Evolutionary conservation across 1,139 yeast genomes (phyloP), one percentile per base, ranked within the genome.

Genomic region (Debaryomyces singareniensis): DNA sequence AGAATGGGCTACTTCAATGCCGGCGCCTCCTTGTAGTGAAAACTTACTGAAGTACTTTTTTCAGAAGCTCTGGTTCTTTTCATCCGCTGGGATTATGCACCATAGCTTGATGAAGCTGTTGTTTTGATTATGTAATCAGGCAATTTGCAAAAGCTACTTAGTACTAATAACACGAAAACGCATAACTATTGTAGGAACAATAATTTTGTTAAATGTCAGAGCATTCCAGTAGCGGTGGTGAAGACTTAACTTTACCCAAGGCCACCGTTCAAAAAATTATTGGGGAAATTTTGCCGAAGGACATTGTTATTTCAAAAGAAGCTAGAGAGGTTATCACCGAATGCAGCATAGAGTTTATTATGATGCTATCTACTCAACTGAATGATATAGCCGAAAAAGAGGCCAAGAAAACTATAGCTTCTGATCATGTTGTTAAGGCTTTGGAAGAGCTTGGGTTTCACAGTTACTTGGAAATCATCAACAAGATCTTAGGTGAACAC

Each of bases 371-470:
- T 9, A 84, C 95, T 3, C 95, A 87, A 56, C 83, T 93, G 37
- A 89, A 93, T 49, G 98, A 93, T 42, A 86, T 91, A 42, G 97
- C 98, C 1, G 98, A 91, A 49, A 83, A 83, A 47, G 98, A 91
- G 51, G 81, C 95, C 30, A 91, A 91, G 56, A 93, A 91, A 58
- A 91, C 99, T 5, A 91, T 91, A 31, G 95, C 96, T 1, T 82
- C 95, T 2, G 98, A 91, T 51, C 99, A 91, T 54, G 97, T 91
- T 28, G 74, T 91, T 37, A 83, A 81, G 50, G 97, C 98, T 1
- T 65, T 91, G 30, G 81, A 78, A 40, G 95, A 85, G 45, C 67
- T 91, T 38, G 99, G 95, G 26, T 91, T 87, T 55, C 73, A 71
- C 32, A 87, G 83, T 39, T 91, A 91, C 52, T 68, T 91, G 31